Evolutionary conservation across 805 yeast species (phyloP).

Genomic region (Candida patagonica): DNA sequence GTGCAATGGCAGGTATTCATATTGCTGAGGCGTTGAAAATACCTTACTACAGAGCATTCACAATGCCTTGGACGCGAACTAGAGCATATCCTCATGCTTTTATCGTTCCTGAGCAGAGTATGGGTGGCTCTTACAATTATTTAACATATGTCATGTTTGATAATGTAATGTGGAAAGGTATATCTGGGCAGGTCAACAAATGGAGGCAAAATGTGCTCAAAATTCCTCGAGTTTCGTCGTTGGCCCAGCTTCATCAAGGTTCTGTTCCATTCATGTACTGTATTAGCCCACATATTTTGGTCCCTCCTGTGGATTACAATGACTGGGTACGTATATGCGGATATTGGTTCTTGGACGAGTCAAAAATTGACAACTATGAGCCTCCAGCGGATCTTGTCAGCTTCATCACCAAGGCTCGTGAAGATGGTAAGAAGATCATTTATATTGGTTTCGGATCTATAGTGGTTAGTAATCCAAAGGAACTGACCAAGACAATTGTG

Average conservation of each 20-base stretch:
- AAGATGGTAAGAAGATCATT: conserved; percentile 58
- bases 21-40: conserved; percentile 86
- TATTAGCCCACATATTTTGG: conserved; percentile 78
- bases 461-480: conserved; percentile 75
- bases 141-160: conserved; percentile 91
- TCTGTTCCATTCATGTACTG: conserved; percentile 84
- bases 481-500: conserved; percentile 65
- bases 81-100: conserved; percentile 96
- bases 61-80: conserved; percentile 98
- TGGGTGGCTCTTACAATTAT: conserved; percentile 89
- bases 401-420: conserved; percentile 56
- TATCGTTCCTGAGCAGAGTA: conserved; percentile 84
- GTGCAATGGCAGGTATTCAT: conserved; percentile 92
- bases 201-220: conserved; percentile 71
- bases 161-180: conserved; percentile 88
- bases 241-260: conserved; percentile 62
- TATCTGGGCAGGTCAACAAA: conserved; percentile 71
- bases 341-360: conserved; percentile 84
- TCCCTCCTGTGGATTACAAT: conserved; percentile 87
- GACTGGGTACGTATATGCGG: conserved; percentile 97
- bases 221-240: conserved; percentile 52
- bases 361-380: conserved; percentile 36
- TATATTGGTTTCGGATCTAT: conserved; percentile 96
- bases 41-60: conserved; percentile 90
- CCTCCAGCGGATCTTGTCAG: conserved; percentile 52